Conservation (phyloP, 164 flowering plant genomes). For the Stephania cephalantha region DNA sequence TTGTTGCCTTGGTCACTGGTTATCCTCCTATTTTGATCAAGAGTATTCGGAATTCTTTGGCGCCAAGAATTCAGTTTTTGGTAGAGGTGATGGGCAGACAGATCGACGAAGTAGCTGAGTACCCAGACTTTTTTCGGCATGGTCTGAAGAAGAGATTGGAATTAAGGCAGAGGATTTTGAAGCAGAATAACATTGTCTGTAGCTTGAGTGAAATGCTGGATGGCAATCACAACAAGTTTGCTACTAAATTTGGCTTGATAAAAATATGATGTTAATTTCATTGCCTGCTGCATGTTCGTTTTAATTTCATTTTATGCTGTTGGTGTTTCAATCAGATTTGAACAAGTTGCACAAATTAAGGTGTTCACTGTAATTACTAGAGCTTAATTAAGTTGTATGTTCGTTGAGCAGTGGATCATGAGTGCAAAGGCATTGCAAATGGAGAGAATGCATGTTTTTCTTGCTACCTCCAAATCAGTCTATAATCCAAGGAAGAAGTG, state of each 20-base stretch:
- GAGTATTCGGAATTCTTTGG: constrained; percentile 76
- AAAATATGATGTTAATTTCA: constrained; percentile 5
- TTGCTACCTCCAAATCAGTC: no score
- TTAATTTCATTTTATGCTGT: no score
- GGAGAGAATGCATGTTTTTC: no score
- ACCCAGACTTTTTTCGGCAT: constrained; percentile 77
- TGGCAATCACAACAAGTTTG: constrained; percentile 68
- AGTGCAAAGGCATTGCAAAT: no score
- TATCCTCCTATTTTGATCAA: constrained; percentile 85
- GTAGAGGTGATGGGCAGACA: constrained; percentile 69
- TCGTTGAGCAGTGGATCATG: no score
- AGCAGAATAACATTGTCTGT: constrained; percentile 41
- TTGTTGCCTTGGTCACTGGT: constrained; percentile 58
- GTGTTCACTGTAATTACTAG: no score
- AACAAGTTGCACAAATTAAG: no score
- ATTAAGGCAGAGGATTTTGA: constrained; percentile 62
- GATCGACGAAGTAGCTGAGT: constrained; percentile 60
- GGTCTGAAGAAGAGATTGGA: constrained; percentile 82
- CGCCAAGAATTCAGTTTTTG: constrained; percentile 76
- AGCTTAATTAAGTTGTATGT: no score
- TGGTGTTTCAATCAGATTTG: no score
- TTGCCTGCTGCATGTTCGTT: no score
- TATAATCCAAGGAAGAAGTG: no score
- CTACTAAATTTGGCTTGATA: constrained; percentile 41
- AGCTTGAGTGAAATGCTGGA: constrained; percentile 88